These are phyloP conservation scores for Tetrahymena malaccensis DNA, from an alignment of 73 alveolate genomes.

Conservation along the genomic window DNA sequence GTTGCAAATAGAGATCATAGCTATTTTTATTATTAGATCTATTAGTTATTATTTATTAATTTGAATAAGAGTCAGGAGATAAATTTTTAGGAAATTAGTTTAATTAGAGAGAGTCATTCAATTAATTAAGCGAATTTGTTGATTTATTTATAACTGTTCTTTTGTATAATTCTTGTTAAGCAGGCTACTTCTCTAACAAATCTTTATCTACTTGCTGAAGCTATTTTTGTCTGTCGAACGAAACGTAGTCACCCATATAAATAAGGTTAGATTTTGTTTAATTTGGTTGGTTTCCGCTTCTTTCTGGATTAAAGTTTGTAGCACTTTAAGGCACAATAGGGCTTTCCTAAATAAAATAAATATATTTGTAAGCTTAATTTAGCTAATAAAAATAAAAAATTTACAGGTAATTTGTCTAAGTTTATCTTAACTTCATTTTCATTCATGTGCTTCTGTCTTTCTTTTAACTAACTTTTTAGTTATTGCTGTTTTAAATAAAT, in stretches of 20 bases:
- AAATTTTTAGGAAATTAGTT: background rate
- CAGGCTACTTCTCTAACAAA: background rate
- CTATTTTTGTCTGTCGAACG: background rate
- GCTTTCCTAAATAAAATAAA: background rate
- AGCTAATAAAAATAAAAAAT: background rate
- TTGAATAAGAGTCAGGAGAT: background rate
- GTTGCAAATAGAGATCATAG: background rate
- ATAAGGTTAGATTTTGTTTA: background rate
- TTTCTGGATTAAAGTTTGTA: background rate
- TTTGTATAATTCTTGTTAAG: background rate
- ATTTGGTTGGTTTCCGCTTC: background rate
- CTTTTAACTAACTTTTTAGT: background rate
- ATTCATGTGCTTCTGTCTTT: background rate
- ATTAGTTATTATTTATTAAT: background rate
- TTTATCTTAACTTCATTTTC: background rate
- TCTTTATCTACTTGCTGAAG: background rate
- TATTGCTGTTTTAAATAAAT: no score
- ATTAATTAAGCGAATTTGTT: background rate
- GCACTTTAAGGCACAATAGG: background rate
- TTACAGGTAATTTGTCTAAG: background rate
- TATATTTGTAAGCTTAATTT: no score
- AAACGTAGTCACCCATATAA: background rate
- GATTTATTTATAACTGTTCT: background rate
- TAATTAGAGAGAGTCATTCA: background rate
- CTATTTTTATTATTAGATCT: background rate